Conservation (phyloP, 148 eudicot genomes). For the Vaccinium macrocarpon region DNA sequence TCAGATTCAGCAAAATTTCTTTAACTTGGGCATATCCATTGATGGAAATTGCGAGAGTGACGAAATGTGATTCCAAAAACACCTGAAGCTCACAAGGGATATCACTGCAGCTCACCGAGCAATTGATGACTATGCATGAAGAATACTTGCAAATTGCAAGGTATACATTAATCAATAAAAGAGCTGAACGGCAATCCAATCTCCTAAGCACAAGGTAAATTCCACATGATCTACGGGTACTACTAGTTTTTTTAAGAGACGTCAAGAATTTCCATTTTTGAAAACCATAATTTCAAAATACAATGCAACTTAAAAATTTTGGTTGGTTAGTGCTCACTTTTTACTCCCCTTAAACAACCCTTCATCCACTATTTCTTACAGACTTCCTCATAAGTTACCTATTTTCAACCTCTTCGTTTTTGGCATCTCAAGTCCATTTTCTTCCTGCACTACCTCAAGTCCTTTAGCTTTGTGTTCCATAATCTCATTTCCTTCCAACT, state of each 20-base stretch:
- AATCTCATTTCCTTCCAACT: background rate
- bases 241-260: no score
- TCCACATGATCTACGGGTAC: background rate
- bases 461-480: background rate
- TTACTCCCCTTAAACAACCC: no score
- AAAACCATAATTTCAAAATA: no score
- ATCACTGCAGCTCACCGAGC: constrained; percentile 19
- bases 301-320: no score
- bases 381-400: no score
- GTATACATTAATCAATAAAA: constrained; percentile 12
- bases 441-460: no score
- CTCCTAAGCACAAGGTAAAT: background rate
- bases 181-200: background rate
- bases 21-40: background rate
- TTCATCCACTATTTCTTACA: no score
- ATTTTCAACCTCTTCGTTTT: no score
- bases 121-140: constrained; percentile 42
- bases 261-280: no score
- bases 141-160: constrained; percentile 27
- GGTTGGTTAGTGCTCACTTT: no score
- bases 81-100: background rate
- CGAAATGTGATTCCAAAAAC: background rate
- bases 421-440: background rate
- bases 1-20: background rate
- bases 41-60: no score